These are phyloP conservation scores for Crithidia sp. DNA, from an alignment of 208 protist genomes.

Conservation along the genomic window DNA sequence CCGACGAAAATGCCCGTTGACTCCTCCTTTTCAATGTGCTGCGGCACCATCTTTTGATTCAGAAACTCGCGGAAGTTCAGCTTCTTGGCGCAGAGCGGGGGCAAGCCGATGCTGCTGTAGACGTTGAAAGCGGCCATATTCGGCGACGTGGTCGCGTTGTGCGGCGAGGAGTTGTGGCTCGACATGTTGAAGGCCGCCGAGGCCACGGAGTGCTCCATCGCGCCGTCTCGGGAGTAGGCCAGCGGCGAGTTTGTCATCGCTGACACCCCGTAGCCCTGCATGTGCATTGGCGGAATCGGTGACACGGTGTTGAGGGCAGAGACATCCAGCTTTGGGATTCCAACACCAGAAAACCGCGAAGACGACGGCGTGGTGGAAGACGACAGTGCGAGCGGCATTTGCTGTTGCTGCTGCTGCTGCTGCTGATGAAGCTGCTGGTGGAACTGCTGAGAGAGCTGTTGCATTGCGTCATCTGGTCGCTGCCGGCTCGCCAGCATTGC, in stretches of 20 bases:
- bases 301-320: slow-evolving; percentile 14
- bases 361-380: not conserved
- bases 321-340: slow-evolving; percentile 30
- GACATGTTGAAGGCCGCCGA: not conserved
- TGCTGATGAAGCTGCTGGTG: not conserved
- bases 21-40: slow-evolving; percentile 47
- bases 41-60: slow-evolving; percentile 39
- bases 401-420: not conserved
- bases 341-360: slow-evolving; percentile 1
- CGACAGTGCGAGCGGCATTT: not conserved
- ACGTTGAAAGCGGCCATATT: slow-evolving; percentile 37
- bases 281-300: not conserved
- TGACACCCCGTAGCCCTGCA: not conserved
- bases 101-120: slow-evolving; percentile 50
- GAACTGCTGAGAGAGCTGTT: not conserved
- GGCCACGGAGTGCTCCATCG: not conserved
- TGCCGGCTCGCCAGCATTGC: not conserved
- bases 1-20: slow-evolving; percentile 80
- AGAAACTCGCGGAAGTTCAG: slow-evolving; percentile 66
- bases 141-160: slow-evolving; percentile 20
- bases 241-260: slow-evolving; percentile 15
- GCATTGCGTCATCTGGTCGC: not conserved
- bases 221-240: slow-evolving; percentile 19
- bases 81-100: slow-evolving; percentile 43
- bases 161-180: slow-evolving; percentile 25